Conservation (phyloP, 441 rosid species). For the Populus hybrid region DNA sequence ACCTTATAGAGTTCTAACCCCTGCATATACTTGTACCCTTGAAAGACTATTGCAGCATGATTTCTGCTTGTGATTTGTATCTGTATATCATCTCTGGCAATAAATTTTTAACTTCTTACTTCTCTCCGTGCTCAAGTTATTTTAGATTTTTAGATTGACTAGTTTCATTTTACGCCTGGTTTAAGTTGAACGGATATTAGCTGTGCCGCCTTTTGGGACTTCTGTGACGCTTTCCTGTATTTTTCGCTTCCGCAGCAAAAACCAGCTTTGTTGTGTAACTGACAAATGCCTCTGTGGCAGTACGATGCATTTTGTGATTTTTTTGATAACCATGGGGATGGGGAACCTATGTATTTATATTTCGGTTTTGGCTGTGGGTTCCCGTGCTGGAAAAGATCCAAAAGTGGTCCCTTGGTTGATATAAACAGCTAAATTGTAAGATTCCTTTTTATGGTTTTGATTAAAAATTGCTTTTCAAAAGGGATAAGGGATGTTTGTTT, state of each 20-base stretch:
- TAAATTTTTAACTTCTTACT: not conserved
- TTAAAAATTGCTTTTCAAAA: no score
- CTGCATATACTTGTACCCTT: not conserved
- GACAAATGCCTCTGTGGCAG: not conserved
- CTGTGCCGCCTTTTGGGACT: not conserved
- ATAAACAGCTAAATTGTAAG: not conserved
- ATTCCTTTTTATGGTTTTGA: not conserved
- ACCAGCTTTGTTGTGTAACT: not conserved
- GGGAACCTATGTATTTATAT: not conserved
- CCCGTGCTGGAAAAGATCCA: not conserved
- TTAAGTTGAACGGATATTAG: not conserved
- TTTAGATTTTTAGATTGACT: not conserved
- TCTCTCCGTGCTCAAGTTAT: not conserved
- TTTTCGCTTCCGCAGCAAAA: not conserved
- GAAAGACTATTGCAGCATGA: conserved; percentile 6
- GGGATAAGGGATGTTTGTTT: no score
- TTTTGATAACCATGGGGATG: not conserved
- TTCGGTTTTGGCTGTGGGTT: not conserved
- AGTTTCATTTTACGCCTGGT: not conserved
- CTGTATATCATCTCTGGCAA: conserved; percentile 23
- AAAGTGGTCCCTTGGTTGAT: not conserved
- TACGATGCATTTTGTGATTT: not conserved
- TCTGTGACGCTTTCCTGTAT: not conserved
- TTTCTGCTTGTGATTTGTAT: conserved; percentile 15
- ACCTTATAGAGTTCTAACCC: conserved; percentile 27